phyloP scores from a whole-genome alignment of 768 basidiomycete genomes.

The Pleurotus eryngii region DNA sequence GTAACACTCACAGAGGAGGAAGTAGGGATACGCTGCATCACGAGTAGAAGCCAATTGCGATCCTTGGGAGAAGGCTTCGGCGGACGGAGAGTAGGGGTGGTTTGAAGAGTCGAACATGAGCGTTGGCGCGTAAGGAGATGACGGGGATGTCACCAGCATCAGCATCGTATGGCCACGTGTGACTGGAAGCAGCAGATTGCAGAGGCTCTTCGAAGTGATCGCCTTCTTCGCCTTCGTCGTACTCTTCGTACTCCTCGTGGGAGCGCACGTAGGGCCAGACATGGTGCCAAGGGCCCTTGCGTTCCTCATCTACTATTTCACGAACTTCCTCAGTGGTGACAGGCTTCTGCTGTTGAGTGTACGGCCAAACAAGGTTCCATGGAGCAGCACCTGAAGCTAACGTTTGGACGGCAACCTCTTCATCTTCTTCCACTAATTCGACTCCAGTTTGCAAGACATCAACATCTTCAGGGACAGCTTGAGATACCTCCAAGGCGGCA shows the following conservation, averaged over 20 bases:
- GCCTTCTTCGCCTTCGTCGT: background rate
- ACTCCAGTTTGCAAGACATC: no score
- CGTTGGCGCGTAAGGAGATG: background rate
- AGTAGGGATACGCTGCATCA: slow-evolving; percentile 19
- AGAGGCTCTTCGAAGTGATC: background rate
- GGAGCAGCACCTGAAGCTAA: background rate
- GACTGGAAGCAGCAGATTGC: background rate
- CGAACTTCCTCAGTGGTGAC: background rate
- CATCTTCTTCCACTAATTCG: no score
- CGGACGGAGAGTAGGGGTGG: background rate
- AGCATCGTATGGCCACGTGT: background rate
- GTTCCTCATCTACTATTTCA: background rate
- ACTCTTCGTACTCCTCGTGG: background rate
- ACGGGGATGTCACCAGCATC: no score
- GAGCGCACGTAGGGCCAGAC: slow-evolving; percentile 12
- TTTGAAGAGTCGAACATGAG: background rate
- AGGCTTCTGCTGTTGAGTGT: background rate
- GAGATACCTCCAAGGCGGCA: background rate
- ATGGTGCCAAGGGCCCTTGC: slow-evolving; percentile 11
- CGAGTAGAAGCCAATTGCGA: background rate
- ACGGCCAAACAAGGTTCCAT: slow-evolving; percentile 16
- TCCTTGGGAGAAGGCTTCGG: background rate
- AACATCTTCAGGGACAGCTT: no score
- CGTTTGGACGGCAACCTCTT: no score
- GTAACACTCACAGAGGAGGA: slow-evolving; percentile 25